These are phyloP conservation scores for Epichloe hybrida DNA, from an alignment of 2,329 filamentous ascomycete genomes.

Conservation along the genomic window DNA sequence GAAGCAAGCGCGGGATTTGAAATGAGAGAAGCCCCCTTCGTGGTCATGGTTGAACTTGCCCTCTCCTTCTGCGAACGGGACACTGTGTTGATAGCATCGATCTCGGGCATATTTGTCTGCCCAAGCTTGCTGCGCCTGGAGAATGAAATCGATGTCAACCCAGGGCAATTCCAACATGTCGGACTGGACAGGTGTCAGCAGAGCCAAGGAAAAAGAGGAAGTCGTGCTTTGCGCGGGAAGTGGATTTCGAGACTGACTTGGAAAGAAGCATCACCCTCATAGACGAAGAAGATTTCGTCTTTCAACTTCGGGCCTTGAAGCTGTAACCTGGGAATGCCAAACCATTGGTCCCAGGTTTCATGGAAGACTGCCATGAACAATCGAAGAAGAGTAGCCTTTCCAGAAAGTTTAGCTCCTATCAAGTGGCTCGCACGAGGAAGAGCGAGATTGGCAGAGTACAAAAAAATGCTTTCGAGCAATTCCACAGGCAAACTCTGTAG, in stretches of 20 bases:
- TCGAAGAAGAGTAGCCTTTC: conserved; percentile 22
- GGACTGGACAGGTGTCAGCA: conserved; percentile 19
- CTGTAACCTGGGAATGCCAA: conserved; percentile 15
- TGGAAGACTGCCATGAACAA: conserved; percentile 23
- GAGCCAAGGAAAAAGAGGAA: background rate
- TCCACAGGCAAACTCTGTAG: conserved; percentile 34
- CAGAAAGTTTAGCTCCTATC: conserved; percentile 34
- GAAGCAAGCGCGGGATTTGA: conserved; percentile 22
- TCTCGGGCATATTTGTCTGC: conserved; percentile 23
- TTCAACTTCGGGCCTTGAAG: conserved; percentile 7
- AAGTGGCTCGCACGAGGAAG: conserved; percentile 30
- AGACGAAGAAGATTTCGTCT: conserved; percentile 3
- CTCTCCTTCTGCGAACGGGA: conserved; percentile 3
- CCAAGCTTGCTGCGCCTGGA: conserved; percentile 35
- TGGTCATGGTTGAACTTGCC: conserved; percentile 9
- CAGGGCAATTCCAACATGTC: conserved; percentile 30
- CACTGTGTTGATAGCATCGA: conserved; percentile 21
- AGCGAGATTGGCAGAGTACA: conserved; percentile 34
- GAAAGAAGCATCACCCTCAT: conserved; percentile 25
- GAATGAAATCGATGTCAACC: conserved; percentile 30
- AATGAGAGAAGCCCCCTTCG: conserved; percentile 14
- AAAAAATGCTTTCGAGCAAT: conserved; percentile 38
- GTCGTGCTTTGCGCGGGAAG: background rate
- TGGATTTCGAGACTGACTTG: conserved; percentile 25
- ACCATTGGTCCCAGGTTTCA: conserved; percentile 25